Conservation (phyloP, 805 yeast genomes). For the Pachysolen tannophilus region DNA sequence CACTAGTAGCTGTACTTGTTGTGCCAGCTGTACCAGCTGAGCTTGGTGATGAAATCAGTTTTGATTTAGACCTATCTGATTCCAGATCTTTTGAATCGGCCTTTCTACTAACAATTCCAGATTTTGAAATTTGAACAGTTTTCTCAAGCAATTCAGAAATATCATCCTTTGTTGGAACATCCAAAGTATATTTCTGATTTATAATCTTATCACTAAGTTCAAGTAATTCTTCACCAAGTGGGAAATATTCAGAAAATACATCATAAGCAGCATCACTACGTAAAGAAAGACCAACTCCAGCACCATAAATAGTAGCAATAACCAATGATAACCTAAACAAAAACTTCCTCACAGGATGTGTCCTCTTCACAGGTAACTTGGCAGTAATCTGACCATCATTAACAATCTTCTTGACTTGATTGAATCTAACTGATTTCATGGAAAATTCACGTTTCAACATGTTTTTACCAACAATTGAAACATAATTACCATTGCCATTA, state of each 20-base stretch:
- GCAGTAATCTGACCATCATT: too few relatives aligned
- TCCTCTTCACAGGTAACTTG: slow-evolving; percentile 11
- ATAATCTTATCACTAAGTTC: slow-evolving; percentile 34
- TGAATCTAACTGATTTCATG: background rate
- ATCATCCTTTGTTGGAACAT: slow-evolving; percentile 18
- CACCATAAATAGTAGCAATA: slow-evolving; percentile 35
- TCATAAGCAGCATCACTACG: slow-evolving; percentile 55
- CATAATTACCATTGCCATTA: too few relatives aligned
- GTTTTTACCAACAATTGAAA: too few relatives aligned
- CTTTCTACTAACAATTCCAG: slow-evolving; percentile 27
- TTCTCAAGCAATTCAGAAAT: slow-evolving; percentile 29
- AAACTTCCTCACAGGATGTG: slow-evolving; percentile 19
- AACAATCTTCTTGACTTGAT: slow-evolving; percentile 2
- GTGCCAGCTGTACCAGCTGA: slow-evolving; percentile 11
- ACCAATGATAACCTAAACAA: slow-evolving; percentile 18
- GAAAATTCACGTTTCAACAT: slow-evolving; percentile 7
- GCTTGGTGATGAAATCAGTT: background rate
- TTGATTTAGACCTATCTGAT: slow-evolving; percentile 1
- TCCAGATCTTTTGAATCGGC: slow-evolving; percentile 19
- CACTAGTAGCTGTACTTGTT: too few relatives aligned
- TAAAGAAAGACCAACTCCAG: slow-evolving; percentile 51
- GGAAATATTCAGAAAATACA: slow-evolving; percentile 53
- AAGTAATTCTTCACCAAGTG: slow-evolving; percentile 50
- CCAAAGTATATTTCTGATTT: slow-evolving; percentile 7
- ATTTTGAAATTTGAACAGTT: slow-evolving; percentile 29